These are phyloP conservation scores for Trichoderma simmonsii DNA, from an alignment of 2,329 filamentous ascomycete genomes.

Conservation along the genomic window DNA sequence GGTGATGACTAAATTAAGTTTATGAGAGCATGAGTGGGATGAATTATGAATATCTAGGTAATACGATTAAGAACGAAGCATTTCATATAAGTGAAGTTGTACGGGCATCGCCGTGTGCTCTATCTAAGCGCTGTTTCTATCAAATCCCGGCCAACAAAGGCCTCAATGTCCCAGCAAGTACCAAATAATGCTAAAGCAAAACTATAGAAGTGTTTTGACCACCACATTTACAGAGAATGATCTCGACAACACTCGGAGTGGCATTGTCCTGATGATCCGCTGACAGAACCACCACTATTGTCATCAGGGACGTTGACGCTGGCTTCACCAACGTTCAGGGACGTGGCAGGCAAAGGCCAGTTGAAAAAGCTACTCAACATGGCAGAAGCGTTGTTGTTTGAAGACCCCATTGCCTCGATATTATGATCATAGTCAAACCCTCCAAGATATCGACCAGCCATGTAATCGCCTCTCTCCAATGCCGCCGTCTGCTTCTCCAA, in stretches of 20 bases:
- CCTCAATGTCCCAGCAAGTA: not conserved
- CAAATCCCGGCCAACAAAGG: not conserved
- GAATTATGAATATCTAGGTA: not conserved
- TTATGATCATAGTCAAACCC: not conserved
- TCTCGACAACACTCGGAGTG: not conserved
- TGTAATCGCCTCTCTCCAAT: not conserved
- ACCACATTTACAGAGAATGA: not conserved
- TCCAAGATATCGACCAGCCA: not conserved
- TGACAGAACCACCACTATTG: not conserved
- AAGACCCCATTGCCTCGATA: not conserved
- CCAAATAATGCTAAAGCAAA: not conserved
- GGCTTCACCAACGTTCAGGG: not conserved
- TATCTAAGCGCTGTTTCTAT: not conserved
- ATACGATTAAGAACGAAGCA: not conserved
- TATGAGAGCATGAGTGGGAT: not conserved
- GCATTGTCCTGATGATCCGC: not conserved
- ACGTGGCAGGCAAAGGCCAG: not conserved
- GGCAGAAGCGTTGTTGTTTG: not conserved
- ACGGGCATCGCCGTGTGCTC: not conserved
- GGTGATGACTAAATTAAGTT: not conserved
- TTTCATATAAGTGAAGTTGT: not conserved
- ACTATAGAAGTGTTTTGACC: not conserved
- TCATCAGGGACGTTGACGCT: not conserved
- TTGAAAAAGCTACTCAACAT: slow-evolving; percentile 1
- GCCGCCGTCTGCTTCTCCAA: not conserved